Base-by-base conservation (phyloP, 306 rosid genomes). In the Acmispon strigosus region DNA sequence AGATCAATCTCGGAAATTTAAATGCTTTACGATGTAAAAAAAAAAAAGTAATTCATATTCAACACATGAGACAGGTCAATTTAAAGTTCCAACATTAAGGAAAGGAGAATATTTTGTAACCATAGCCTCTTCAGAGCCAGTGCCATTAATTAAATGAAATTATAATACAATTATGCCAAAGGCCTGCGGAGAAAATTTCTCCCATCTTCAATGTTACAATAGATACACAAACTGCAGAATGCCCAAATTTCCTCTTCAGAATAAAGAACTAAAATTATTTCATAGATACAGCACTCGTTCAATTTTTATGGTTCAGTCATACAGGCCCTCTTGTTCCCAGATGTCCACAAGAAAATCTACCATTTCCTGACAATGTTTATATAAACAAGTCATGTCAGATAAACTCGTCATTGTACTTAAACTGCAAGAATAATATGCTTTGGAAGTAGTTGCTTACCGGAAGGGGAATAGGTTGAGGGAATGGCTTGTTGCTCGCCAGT, bases 271-370 rank as follows among this genome's bases (percentile, higher is more conserved):
- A 27, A 34, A 18, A 69, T 64, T 57, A 77, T 82, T 73, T 52
- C 52, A 54, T 10, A 14, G 11, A 41, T 75, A 83, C 65, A 53
- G 59, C 64, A 63, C 19, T 27, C 22, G 34, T 69, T 73, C 57
- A 20, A 48, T 13, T 56, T 69, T 69, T 45, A 44, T 20, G 36
- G 57, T 64, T 82, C 86, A 89, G 72, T 83, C 92, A 65, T 85
- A 87, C 59, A 89, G 73, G 48, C 92, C 96, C 13, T 89, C 96
- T 72, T 85, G 86, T 75, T 89, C 92, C 96, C 96, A 89, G 22
- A 77, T 41, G 19, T 87, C 96, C 71, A 87, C 96, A 29, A 87
- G 91, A 78, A 90, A 90, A 79, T 90, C 96, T 72, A 89, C 88
- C 96, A 89, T 89, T 83, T 86, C 96, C 93, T 90, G 84, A 37